Conservation (phyloP, 306 rosid genomes). For the Fagus sylvatica region DNA sequence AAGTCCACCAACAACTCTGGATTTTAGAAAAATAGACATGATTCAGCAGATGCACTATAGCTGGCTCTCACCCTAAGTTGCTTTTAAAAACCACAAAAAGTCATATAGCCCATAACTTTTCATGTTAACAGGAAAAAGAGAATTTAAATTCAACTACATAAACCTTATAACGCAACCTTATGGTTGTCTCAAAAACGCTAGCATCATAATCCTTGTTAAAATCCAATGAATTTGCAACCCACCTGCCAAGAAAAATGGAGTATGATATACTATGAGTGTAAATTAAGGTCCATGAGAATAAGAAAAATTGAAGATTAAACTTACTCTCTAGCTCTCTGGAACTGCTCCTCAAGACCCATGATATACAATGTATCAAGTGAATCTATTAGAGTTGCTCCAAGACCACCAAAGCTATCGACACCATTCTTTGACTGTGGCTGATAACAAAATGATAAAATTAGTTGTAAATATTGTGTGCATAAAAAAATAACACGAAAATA, state of each 20-base stretch:
- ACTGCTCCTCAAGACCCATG: conserved; percentile 93
- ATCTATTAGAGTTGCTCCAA: conserved; percentile 96
- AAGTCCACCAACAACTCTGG: conserved; percentile 99
- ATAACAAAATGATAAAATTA: conserved; percentile 36
- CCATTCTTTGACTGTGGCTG: conserved; percentile 96
- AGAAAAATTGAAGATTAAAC: conserved; percentile 40
- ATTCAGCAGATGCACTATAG: conserved; percentile 14
- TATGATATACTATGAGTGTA: conserved; percentile 4
- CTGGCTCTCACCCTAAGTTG: conserved; percentile 3
- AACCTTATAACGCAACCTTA: conserved; percentile 96
- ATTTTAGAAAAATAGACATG: conserved; percentile 36
- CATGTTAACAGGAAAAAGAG: conserved; percentile 16
- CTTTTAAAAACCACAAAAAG: conserved; percentile 18
- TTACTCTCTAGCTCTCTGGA: conserved; percentile 90
- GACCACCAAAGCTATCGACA: conserved; percentile 97
- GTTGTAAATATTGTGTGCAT: conserved; percentile 6
- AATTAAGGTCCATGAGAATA: not conserved
- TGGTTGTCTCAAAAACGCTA: conserved; percentile 99
- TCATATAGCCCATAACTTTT: conserved; percentile 21
- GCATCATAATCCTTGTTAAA: conserved; percentile 96
- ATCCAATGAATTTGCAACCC: conserved; percentile 84
- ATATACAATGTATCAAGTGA: conserved; percentile 92
- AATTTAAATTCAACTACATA: conserved; percentile 53
- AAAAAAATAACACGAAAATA: not conserved
- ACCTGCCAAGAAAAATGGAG: conserved; percentile 57